Percentiles rank a stretch among this genome's conserved stretches.
Conservation (phyloP, 176 grass and related monocot species). For the Elymus sibiricus region DNA sequence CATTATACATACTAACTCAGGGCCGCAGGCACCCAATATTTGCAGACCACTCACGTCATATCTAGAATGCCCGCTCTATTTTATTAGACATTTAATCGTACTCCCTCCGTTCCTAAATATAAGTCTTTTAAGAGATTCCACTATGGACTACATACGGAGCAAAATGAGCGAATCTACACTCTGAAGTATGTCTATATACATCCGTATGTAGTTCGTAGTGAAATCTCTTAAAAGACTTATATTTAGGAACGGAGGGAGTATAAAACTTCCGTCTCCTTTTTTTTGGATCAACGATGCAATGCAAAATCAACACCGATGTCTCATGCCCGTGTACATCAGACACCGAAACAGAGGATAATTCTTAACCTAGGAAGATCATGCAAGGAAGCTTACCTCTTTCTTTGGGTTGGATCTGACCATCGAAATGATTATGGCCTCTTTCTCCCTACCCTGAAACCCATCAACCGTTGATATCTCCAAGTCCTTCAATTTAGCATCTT, state of each 20-base stretch:
- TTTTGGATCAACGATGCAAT: not conserved
- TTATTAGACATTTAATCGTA: not conserved
- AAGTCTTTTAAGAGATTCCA: too few species aligned
- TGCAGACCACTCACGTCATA: not conserved
- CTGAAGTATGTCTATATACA: too few species aligned
- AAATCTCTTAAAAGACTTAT: too few species aligned
- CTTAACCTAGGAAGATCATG: not conserved
- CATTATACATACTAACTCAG: not conserved
- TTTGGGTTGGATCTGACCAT: conserved; percentile 96
- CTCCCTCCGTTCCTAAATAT: too few species aligned
- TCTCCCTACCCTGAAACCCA: conserved; percentile 94
- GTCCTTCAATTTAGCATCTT: conserved; percentile 76
- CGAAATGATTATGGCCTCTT: conserved; percentile 93
- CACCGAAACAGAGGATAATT: not conserved
- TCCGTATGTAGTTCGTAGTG: too few species aligned
- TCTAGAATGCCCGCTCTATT: not conserved
- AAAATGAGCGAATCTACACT: too few species aligned
- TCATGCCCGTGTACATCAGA: not conserved
- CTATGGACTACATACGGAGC: too few species aligned
- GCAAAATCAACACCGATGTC: not conserved
- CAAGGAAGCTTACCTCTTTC: conserved; percentile 64
- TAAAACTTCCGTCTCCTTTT: not conserved
- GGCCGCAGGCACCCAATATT: not conserved
- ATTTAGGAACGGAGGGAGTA: too few species aligned
- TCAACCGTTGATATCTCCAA: conserved; percentile 96